These are phyloP conservation scores for Saccharomyces hybrid DNA, from an alignment of 1,139 yeast genomes.

Conservation along the genomic window DNA sequence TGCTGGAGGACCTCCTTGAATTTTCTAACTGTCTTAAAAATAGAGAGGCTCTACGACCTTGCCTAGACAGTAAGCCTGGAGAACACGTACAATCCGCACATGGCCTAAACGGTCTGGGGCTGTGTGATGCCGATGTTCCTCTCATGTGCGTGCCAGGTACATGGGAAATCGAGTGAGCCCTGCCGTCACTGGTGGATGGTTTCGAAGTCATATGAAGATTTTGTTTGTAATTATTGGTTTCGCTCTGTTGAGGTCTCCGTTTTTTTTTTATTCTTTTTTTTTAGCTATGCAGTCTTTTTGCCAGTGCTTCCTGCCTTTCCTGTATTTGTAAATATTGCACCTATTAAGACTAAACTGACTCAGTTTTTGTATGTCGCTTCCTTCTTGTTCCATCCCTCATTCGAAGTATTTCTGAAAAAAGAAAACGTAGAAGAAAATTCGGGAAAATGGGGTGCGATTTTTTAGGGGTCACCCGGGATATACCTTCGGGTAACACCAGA, in stretches of 20 bases:
- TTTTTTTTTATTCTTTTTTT: neutral
- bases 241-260: neutral
- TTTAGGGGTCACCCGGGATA: neutral
- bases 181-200: neutral
- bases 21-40: constrained; percentile 30
- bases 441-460: neutral
- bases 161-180: neutral
- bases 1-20: constrained; percentile 16
- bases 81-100: constrained; percentile 77
- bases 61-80: constrained; percentile 67
- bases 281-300: neutral
- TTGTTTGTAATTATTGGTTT: neutral
- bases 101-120: constrained; percentile 30
- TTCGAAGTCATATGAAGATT: neutral
- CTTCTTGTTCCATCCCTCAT: neutral
- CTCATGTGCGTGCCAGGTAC: neutral
- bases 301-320: neutral
- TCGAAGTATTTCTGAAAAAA: neutral
- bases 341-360: neutral
- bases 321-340: neutral
- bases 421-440: neutral
- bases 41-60: constrained; percentile 45
- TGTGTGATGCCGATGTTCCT: neutral
- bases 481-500: neutral
- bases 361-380: neutral